Conservation (phyloP, 176 grass and related monocot genomes). For the Zea luxurians region DNA sequence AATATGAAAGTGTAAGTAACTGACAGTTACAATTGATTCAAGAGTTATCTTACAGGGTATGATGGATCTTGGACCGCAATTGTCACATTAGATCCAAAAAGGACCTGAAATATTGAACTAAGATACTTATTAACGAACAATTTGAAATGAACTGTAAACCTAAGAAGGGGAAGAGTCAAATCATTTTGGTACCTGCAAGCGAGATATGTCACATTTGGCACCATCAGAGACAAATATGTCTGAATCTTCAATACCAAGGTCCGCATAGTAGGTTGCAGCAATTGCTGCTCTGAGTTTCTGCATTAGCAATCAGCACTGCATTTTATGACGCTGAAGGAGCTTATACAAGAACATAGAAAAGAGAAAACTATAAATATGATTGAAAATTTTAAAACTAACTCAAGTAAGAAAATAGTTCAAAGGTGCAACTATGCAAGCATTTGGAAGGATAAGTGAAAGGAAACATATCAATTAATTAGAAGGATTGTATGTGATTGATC, state of each 20-base stretch:
- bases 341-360: constrained; percentile 2
- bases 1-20: background rate
- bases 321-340: background rate
- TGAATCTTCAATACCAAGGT: constrained; percentile 78
- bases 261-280: constrained; percentile 80
- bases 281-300: constrained; percentile 89
- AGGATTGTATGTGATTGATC: background rate
- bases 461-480: background rate
- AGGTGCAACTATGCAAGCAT: constrained; percentile 2
- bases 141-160: constrained; percentile 15
- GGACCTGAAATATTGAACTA: constrained; percentile 53
- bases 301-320: constrained; percentile 27
- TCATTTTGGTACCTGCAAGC: constrained; percentile 65
- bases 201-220: constrained; percentile 99
- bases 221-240: constrained; percentile 98
- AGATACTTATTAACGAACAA: background rate
- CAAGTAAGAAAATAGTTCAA: background rate
- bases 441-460: constrained; percentile 16
- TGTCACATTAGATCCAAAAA: constrained; percentile 86
- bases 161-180: background rate
- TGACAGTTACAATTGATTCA: background rate
- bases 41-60: constrained; percentile 67
- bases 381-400: background rate
- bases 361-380: background rate
- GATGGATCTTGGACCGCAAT: constrained; percentile 98